phyloP scores from a whole-genome alignment of 768 basidiomycete genomes.

The Mycena sanguinolenta region DNA sequence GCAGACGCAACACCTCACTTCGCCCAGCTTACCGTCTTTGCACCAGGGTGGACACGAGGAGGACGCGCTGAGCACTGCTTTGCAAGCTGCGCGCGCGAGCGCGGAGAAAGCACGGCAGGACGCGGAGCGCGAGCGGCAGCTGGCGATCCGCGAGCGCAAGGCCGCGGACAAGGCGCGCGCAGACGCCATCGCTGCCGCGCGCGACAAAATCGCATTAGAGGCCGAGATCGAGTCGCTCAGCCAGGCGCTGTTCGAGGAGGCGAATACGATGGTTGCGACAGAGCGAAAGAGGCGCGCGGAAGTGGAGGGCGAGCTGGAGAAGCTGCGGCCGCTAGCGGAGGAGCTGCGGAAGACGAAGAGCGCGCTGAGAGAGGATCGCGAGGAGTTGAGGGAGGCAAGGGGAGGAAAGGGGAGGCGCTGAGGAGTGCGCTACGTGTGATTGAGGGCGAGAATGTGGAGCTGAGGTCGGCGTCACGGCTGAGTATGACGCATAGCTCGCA shows the following conservation, averaged over 20 bases:
- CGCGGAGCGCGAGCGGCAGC: conserved; percentile 48
- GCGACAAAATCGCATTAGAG: conserved; percentile 77
- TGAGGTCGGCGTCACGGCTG: conserved; percentile 38
- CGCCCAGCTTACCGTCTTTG: conserved; percentile 30
- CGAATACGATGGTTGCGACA: conserved; percentile 89
- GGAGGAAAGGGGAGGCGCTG: conserved; percentile 76
- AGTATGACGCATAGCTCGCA: conserved; percentile 1
- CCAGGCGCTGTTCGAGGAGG: conserved; percentile 91
- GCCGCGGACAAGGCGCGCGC: conserved; percentile 71
- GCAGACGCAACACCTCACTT: conserved; percentile 19
- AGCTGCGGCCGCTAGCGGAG: conserved; percentile 70
- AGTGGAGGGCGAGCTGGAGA: conserved; percentile 78
- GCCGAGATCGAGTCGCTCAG: conserved; percentile 83
- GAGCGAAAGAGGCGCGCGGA: conserved; percentile 83
- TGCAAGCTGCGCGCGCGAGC: conserved; percentile 19
- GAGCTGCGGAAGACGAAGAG: conserved; percentile 74
- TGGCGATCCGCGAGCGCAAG: conserved; percentile 54
- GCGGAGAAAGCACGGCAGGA: conserved; percentile 35
- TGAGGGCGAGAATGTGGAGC: conserved; percentile 68
- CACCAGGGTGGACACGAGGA: not conserved
- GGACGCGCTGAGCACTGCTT: conserved; percentile 40
- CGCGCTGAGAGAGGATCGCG: conserved; percentile 55
- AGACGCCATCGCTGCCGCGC: conserved; percentile 62
- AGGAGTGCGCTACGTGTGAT: conserved; percentile 75
- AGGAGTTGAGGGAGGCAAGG: too few species aligned